Evolutionary conservation across 1,284 basidiomycete genomes (phyloP).

Genomic region (Malassezia pachydermatis): DNA sequence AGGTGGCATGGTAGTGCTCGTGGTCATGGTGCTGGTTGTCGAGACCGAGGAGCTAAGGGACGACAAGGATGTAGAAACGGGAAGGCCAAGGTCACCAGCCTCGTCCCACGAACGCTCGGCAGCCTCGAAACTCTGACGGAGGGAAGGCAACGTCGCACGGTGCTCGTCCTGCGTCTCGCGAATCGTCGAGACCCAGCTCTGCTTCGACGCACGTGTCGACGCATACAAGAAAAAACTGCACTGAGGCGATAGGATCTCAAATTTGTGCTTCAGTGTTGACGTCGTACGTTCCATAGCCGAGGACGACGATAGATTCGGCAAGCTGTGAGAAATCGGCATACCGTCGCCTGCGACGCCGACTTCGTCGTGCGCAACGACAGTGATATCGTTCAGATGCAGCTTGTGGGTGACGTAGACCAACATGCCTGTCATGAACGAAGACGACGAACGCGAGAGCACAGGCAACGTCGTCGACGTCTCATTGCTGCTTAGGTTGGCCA

Average conservation of each 20-base stretch:
- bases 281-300: slow-evolving; percentile 4
- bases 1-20: not conserved
- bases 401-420: slow-evolving; percentile 40
- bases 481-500: not conserved
- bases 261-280: slow-evolving; percentile 27
- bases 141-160: slow-evolving; percentile 33
- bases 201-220: slow-evolving; percentile 23
- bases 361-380: slow-evolving; percentile 38
- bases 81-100: too few relatives aligned
- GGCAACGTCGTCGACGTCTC: slow-evolving; percentile 1
- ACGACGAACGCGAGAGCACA: slow-evolving; percentile 17
- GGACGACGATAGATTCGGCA: slow-evolving; percentile 2
- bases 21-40: not conserved
- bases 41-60: not conserved
- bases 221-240: slow-evolving; percentile 47
- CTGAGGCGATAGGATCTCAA: slow-evolving; percentile 45
- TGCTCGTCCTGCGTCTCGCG: slow-evolving; percentile 39
- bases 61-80: not conserved
- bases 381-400: slow-evolving; percentile 39
- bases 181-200: slow-evolving; percentile 38
- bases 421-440: slow-evolving; percentile 23
- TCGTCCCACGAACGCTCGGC: slow-evolving; percentile 15
- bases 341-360: not conserved
- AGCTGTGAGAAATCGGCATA: slow-evolving; percentile 3
- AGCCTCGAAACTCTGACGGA: slow-evolving; percentile 12